Evolutionary conservation across 1,284 basidiomycete genomes (phyloP).

Genomic region (Cutaneotrichosporon sp.): DNA sequence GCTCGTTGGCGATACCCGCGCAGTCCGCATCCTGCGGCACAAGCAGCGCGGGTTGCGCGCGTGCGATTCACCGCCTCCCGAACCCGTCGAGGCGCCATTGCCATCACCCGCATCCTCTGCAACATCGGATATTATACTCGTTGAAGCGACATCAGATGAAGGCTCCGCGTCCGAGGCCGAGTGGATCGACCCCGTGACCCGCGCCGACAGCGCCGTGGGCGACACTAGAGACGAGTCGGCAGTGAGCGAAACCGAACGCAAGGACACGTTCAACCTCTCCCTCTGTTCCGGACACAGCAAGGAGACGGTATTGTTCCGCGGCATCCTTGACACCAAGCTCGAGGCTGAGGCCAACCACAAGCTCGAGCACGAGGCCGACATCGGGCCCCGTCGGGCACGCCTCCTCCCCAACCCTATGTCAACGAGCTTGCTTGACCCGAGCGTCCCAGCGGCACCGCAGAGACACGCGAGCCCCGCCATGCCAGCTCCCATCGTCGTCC

Average conservation of each 20-base stretch:
- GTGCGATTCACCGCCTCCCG: background rate
- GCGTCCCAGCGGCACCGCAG: conserved; percentile 52
- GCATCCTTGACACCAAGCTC: conserved; percentile 13
- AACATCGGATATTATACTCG: background rate
- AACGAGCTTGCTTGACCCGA: conserved; percentile 45
- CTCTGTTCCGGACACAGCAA: conserved; percentile 37
- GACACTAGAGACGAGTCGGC: conserved; percentile 4
- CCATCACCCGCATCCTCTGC: conserved; percentile 3
- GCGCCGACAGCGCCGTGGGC: conserved; percentile 27
- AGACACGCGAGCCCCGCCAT: conserved; percentile 20
- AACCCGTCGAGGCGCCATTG: background rate
- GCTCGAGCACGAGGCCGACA: conserved; percentile 15
- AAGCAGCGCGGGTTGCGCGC: conserved; percentile 14
- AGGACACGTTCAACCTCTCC: conserved; percentile 35
- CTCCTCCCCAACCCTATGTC: conserved; percentile 49
- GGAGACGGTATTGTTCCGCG: conserved; percentile 18
- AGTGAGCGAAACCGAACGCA: conserved; percentile 28
- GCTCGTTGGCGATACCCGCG: conserved; percentile 49
- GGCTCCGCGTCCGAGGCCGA: conserved; percentile 26
- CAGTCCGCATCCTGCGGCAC: conserved; percentile 27
- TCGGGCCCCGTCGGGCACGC: conserved; percentile 19
- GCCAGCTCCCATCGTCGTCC: conserved; percentile 2
- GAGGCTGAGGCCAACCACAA: background rate
- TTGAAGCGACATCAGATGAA: conserved; percentile 16
- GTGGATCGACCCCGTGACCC: conserved; percentile 50